Conservation (phyloP, 768 basidiomycete genomes). For the Fibroporia radiculosa region DNA sequence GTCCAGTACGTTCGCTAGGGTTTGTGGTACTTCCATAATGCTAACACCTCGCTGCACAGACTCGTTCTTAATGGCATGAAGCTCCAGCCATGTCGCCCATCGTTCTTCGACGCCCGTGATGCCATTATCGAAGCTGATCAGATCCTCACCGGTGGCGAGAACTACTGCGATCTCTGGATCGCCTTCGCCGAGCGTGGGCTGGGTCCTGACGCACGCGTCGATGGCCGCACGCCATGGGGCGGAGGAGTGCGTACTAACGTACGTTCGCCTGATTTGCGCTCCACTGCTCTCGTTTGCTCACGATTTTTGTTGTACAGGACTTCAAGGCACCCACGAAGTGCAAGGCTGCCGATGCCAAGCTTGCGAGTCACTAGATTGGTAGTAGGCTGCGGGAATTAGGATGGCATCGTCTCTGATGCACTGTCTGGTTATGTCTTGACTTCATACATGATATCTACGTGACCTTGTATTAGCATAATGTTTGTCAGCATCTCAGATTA, state of each 20-base stretch:
- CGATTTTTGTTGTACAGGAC: slow-evolving; percentile 26
- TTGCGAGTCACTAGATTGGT: too few relatives aligned
- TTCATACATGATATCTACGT: background rate
- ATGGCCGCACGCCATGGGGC: slow-evolving; percentile 85
- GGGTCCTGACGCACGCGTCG: slow-evolving; percentile 66
- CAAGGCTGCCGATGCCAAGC: slow-evolving; percentile 16
- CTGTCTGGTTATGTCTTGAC: too few relatives aligned
- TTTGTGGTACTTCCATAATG: background rate
- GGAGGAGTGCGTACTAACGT: slow-evolving; percentile 76
- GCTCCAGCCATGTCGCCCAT: slow-evolving; percentile 85
- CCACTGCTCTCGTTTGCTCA: slow-evolving; percentile 1
- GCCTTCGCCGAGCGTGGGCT: slow-evolving; percentile 80
- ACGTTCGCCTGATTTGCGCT: background rate
- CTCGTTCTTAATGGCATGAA: slow-evolving; percentile 92
- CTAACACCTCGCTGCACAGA: slow-evolving; percentile 23
- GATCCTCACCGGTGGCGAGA: slow-evolving; percentile 87
- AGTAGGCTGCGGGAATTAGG: background rate
- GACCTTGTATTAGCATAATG: background rate
- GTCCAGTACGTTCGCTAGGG: slow-evolving; percentile 43
- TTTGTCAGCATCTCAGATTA: too few relatives aligned
- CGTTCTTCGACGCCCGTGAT: slow-evolving; percentile 84
- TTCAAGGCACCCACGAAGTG: slow-evolving; percentile 34
- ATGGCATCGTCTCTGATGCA: background rate
- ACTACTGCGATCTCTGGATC: slow-evolving; percentile 80
- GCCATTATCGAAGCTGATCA: slow-evolving; percentile 90